These are phyloP conservation scores for Fusarium neocosmosporiellum DNA, from an alignment of 2,329 filamentous ascomycete species.

Conservation along the genomic window DNA sequence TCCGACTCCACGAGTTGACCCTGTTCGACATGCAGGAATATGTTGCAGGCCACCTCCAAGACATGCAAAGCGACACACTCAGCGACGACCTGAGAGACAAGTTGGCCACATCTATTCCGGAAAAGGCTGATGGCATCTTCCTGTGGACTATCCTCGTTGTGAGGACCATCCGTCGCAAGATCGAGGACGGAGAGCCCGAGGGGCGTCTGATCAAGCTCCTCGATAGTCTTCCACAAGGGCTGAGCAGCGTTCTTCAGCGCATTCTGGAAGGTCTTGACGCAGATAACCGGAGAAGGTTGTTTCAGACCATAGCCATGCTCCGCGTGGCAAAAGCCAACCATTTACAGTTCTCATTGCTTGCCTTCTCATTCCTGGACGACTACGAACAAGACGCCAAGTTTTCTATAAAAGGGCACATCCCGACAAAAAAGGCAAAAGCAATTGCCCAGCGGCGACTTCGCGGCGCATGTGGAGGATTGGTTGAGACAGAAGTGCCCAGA, in stretches of 20 bases:
- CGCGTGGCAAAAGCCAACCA: neutral
- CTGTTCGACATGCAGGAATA: slow-evolving; percentile 5
- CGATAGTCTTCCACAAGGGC: neutral
- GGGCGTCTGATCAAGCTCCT: neutral
- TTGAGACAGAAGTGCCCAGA: neutral
- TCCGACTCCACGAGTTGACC: slow-evolving; percentile 1
- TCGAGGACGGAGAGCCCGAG: neutral
- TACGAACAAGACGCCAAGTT: neutral
- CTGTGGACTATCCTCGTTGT: neutral
- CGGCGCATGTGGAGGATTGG: neutral
- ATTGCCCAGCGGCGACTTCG: neutral
- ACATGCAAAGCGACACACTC: neutral
- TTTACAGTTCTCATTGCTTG: neutral
- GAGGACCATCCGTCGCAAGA: neutral
- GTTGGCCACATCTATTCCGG: neutral
- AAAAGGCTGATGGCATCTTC: neutral
- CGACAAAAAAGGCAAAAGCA: neutral
- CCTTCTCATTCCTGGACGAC: slow-evolving; percentile 2
- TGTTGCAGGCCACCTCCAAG: neutral
- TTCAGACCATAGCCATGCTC: neutral
- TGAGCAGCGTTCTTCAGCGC: neutral
- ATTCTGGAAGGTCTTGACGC: neutral
- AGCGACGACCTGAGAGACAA: accelerated
- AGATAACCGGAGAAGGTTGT: neutral
- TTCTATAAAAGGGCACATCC: neutral